Percentiles rank a stretch among this genome's conserved stretches.
These are phyloP conservation scores for Leptomonas pyrrhocoris DNA, from an alignment of 208 protist genomes.

Conservation along the genomic window DNA sequence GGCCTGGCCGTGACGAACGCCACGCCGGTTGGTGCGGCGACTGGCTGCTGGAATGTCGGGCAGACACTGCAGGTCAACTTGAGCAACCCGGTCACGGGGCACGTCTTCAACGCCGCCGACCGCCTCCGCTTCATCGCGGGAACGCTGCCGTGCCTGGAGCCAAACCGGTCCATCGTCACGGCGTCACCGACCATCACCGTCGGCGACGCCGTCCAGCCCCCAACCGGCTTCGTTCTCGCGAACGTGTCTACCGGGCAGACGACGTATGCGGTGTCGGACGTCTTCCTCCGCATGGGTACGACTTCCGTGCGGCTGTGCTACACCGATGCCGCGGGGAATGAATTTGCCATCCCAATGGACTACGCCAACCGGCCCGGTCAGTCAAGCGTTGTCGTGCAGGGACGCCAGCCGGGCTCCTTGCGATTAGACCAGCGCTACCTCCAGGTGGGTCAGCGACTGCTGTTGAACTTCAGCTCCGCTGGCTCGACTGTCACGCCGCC, in stretches of 20 bases:
- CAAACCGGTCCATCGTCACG: constrained; percentile 30
- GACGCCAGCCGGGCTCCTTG: constrained; percentile 44
- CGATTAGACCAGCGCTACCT: constrained; percentile 25
- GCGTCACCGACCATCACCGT: constrained; percentile 49
- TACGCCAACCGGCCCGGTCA: constrained; percentile 21
- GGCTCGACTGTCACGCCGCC: constrained; percentile 30
- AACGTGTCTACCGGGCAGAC: constrained; percentile 24
- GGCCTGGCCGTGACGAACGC: constrained; percentile 39
- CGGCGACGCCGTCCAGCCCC: constrained; percentile 46
- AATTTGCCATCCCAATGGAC: constrained; percentile 79
- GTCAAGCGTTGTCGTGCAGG: constrained; percentile 49
- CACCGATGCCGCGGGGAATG: constrained; percentile 71
- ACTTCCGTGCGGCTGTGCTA: constrained; percentile 78
- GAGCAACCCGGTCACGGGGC: constrained; percentile 31
- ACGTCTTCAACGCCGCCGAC: constrained; percentile 46
- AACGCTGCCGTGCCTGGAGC: constrained; percentile 48
- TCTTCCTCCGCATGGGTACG: constrained; percentile 62
- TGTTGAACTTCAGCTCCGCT: constrained; percentile 49
- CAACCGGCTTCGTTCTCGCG: constrained; percentile 40
- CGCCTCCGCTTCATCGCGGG: constrained; percentile 61
- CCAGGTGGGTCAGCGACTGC: constrained; percentile 71
- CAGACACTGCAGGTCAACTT: constrained; percentile 54
- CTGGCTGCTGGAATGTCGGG: constrained; percentile 69
- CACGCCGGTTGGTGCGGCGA: constrained; percentile 46
- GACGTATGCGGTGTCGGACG: constrained; percentile 45